phyloP scores from a whole-genome alignment of 2,329 filamentous ascomycete species.

The Scolecobasidium constrictum region DNA sequence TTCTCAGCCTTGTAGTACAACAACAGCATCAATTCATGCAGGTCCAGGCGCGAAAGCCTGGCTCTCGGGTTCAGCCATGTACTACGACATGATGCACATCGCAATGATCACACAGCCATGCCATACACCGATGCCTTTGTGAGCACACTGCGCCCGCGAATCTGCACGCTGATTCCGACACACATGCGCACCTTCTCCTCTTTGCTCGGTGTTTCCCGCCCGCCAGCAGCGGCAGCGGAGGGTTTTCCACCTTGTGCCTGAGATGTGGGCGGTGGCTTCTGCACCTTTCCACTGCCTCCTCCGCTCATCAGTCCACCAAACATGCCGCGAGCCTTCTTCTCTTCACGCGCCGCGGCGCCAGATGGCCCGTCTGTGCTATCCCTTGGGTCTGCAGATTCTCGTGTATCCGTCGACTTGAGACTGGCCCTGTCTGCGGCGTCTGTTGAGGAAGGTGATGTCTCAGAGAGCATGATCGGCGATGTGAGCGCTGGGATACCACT shows the following conservation, averaged over 20 bases:
- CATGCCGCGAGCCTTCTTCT: constrained; percentile 27
- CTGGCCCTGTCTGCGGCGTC: constrained; percentile 31
- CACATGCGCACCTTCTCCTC: constrained; percentile 35
- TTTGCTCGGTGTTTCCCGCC: constrained; percentile 19
- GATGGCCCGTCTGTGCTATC: background rate
- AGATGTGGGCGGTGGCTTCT: constrained; percentile 4
- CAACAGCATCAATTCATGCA: too few species aligned
- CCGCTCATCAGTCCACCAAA: constrained; percentile 19
- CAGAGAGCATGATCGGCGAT: constrained; percentile 26
- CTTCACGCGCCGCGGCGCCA: constrained; percentile 17
- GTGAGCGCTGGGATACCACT: constrained; percentile 36
- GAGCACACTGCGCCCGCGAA: constrained; percentile 37
- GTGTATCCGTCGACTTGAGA: constrained; percentile 22
- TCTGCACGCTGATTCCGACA: constrained; percentile 35
- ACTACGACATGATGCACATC: too few species aligned
- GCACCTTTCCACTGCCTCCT: constrained; percentile 9
- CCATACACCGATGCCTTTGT: constrained; percentile 37
- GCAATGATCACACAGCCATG: constrained; percentile 1
- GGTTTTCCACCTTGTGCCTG: background rate
- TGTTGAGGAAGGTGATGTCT: background rate
- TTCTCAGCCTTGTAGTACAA: too few species aligned
- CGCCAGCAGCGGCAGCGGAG: constrained; percentile 3
- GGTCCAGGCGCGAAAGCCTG: too few species aligned
- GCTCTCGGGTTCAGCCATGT: too few species aligned
- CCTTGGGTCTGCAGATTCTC: constrained; percentile 11